phyloP scores from a whole-genome alignment of 257 asterid genomes.

The Pogostemon cablin region DNA sequence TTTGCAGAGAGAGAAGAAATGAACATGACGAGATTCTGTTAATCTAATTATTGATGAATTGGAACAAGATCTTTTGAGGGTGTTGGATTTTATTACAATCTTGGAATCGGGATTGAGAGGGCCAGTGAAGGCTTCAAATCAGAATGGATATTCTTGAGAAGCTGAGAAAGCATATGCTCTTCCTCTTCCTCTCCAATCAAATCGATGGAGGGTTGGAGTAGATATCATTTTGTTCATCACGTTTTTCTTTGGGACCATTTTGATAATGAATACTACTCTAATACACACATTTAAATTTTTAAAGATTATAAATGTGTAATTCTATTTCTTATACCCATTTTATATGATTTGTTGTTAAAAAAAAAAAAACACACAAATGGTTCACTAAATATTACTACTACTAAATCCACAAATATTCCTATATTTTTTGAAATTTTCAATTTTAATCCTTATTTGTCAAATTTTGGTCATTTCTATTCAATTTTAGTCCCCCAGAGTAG shows the following conservation, averaged over 20 bases:
- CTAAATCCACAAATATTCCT: no score
- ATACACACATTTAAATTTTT: no score
- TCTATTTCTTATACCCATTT: no score
- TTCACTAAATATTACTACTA: no score
- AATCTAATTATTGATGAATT: constrained; percentile 20
- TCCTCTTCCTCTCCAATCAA: constrained; percentile 8
- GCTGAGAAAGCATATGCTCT: constrained; percentile 20
- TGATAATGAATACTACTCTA: background rate
- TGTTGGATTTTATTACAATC: background rate
- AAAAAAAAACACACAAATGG: no score
- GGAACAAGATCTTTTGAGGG: background rate
- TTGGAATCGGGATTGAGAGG: background rate
- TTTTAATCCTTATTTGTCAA: no score
- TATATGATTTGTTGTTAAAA: no score
- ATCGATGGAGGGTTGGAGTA: background rate
- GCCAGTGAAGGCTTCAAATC: constrained; percentile 5
- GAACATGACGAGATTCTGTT: constrained; percentile 35
- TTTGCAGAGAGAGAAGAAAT: constrained; percentile 52
- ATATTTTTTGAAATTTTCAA: no score
- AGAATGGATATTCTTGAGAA: constrained; percentile 43
- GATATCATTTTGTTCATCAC: constrained; percentile 5
- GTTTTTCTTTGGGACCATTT: constrained; percentile 18
- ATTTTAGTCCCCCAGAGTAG: no score
- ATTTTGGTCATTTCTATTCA: no score
- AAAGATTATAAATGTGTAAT: no score